These are phyloP conservation scores for Irpex rosettiformis DNA, from an alignment of 1,284 basidiomycete species.

Conservation along the genomic window DNA sequence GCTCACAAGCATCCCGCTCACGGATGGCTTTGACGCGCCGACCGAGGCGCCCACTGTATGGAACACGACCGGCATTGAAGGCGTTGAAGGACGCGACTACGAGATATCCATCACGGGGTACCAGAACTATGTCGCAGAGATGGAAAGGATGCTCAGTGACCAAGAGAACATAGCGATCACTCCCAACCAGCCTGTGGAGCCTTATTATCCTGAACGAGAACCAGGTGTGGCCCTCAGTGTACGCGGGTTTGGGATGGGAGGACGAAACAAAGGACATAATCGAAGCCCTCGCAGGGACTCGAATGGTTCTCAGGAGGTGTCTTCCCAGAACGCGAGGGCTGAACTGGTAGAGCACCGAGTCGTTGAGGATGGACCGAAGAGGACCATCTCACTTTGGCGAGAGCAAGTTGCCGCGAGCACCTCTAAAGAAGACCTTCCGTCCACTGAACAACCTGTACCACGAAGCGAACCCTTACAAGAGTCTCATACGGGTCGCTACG, in stretches of 20 bases:
- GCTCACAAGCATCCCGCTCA: slow-evolving; percentile 25
- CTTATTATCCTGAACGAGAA: slow-evolving; percentile 3
- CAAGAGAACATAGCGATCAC: slow-evolving; percentile 26
- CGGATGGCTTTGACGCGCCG: slow-evolving; percentile 39
- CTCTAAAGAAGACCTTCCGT: slow-evolving; percentile 8
- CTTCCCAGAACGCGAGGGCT: slow-evolving; percentile 21
- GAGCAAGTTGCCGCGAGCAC: slow-evolving; percentile 32
- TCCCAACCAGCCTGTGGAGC: not conserved
- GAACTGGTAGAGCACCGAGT: slow-evolving; percentile 33
- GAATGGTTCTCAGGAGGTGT: slow-evolving; percentile 25
- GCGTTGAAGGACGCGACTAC: slow-evolving; percentile 24
- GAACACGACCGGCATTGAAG: slow-evolving; percentile 21
- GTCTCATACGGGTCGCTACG: slow-evolving; percentile 13
- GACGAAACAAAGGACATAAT: not conserved
- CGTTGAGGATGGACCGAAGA: slow-evolving; percentile 32
- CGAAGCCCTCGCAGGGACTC: slow-evolving; percentile 13
- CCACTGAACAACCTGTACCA: slow-evolving; percentile 12
- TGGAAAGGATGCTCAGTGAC: slow-evolving; percentile 40
- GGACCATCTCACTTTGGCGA: slow-evolving; percentile 36
- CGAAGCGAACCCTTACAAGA: slow-evolving; percentile 22
- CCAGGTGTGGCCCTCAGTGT: not conserved
- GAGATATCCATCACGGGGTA: slow-evolving; percentile 34
- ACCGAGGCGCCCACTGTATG: slow-evolving; percentile 33
- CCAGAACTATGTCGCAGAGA: slow-evolving; percentile 43
- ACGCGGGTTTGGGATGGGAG: slow-evolving; percentile 1